Evolutionary conservation across 768 basidiomycete genomes (phyloP).

Genomic region (Imleria badia): DNA sequence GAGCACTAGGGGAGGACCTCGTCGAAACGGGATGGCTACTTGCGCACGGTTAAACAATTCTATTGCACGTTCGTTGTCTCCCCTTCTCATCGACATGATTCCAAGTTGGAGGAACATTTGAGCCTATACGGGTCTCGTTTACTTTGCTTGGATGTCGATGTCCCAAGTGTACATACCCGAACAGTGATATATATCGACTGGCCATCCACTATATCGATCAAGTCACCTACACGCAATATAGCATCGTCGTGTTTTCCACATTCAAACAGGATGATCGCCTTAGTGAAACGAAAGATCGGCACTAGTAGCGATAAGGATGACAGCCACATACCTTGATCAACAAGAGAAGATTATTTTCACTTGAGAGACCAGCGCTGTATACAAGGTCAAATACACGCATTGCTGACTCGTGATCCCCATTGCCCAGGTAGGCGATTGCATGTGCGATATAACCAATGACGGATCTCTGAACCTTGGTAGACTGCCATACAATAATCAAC

Average conservation of each 20-base stretch:
- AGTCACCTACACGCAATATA: no score
- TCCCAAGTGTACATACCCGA: no score
- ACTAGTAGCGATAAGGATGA: background rate
- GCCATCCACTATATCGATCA: no score
- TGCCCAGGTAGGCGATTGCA: background rate
- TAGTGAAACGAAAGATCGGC: background rate
- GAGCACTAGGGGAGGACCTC: background rate
- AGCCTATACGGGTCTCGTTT: no score
- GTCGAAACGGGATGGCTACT: background rate
- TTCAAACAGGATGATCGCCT: background rate
- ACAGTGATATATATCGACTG: no score
- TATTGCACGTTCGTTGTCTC: background rate
- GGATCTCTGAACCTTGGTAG: slow-evolving; percentile 6
- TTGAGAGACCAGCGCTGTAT: background rate
- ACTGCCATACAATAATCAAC: background rate
- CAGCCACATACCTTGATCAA: slow-evolving; percentile 2
- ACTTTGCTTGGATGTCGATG: no score
- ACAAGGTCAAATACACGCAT: slow-evolving; percentile 2
- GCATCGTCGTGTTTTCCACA: background rate
- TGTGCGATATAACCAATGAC: slow-evolving; percentile 11
- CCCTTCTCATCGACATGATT: background rate
- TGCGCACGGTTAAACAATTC: background rate
- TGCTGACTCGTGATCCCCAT: background rate
- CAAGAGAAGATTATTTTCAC: slow-evolving; percentile 3
- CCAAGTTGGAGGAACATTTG: background rate